These are phyloP conservation scores for Endocladia muricata DNA, from an alignment of 31 red algal genomes.

Conservation along the genomic window DNA sequence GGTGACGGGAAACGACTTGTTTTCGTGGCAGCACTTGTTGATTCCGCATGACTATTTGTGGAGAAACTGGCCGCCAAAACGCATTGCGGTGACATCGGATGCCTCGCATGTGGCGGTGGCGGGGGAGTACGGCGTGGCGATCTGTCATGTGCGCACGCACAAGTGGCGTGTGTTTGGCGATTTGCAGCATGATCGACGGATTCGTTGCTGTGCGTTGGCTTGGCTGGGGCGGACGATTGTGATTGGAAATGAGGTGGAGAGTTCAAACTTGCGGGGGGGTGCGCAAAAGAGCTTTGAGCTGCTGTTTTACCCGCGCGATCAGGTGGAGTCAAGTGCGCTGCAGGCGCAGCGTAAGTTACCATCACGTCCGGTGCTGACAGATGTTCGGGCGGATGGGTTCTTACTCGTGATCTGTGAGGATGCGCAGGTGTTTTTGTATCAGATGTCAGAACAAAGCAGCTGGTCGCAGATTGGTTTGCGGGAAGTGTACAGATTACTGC, in stretches of 20 bases:
- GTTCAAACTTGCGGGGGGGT: neutral
- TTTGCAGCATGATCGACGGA: constrained; percentile 40
- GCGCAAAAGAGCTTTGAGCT: constrained; percentile 50
- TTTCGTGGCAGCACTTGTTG: constrained; percentile 74
- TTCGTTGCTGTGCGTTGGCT: constrained; percentile 74
- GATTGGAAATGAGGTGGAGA: constrained; percentile 43
- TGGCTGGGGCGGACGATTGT: constrained; percentile 81
- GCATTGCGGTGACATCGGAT: constrained; percentile 67
- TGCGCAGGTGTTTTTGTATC: constrained; percentile 60
- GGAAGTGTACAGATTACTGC: constrained; percentile 67
- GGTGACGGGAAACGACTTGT: constrained; percentile 28
- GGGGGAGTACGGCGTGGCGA: constrained; percentile 75
- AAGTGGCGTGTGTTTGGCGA: constrained; percentile 87
- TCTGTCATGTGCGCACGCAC: constrained; percentile 74
- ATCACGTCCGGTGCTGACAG: constrained; percentile 60
- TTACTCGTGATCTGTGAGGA: constrained; percentile 77
- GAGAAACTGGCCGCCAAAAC: constrained; percentile 76
- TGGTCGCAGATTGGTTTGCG: constrained; percentile 21
- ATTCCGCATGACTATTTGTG: constrained; percentile 81
- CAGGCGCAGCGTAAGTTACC: constrained; percentile 64
- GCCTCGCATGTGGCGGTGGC: constrained; percentile 78
- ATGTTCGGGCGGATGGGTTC: constrained; percentile 85
- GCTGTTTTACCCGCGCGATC: constrained; percentile 71
- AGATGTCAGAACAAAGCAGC: constrained; percentile 27
- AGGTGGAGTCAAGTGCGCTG: constrained; percentile 56